Percentiles rank a stretch among this genome's conserved stretches.
Evolutionary conservation across 2,329 filamentous ascomycete genomes (phyloP).

Genomic region (Aureobasidium melanogenum): DNA sequence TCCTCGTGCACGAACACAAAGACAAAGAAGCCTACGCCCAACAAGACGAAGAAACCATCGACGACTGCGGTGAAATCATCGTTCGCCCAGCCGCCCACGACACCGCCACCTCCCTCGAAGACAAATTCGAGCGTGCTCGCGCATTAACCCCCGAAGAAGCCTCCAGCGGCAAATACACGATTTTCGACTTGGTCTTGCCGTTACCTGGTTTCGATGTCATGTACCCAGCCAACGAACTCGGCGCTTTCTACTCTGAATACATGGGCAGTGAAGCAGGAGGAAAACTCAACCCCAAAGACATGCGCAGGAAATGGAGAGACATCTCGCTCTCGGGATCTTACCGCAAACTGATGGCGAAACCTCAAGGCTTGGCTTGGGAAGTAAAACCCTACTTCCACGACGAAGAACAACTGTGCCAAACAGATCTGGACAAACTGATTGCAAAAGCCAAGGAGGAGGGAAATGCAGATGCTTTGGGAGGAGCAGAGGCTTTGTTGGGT

Average conservation of each 20-base stretch:
- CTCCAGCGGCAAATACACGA: conserved; percentile 62
- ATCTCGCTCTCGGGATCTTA: conserved; percentile 85
- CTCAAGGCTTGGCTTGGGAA: conserved; percentile 55
- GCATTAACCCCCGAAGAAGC: conserved; percentile 70
- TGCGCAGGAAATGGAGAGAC: conserved; percentile 79
- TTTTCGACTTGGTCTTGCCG: conserved; percentile 85
- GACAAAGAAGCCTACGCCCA: conserved; percentile 31
- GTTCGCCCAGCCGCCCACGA: conserved; percentile 52
- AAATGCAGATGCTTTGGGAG: conserved; percentile 15
- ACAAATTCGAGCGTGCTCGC: conserved; percentile 60
- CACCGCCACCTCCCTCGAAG: conserved; percentile 43
- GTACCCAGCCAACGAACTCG: conserved; percentile 77
- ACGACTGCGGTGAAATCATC: conserved; percentile 57
- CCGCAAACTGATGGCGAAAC: conserved; percentile 69
- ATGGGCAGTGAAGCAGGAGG: conserved; percentile 77
- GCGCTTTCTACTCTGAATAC: conserved; percentile 74
- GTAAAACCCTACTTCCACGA: conserved; percentile 61
- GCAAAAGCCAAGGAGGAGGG: conserved; percentile 22
- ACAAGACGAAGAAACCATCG: conserved; percentile 33
- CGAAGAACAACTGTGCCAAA: conserved; percentile 78
- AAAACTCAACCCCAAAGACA: conserved; percentile 68
- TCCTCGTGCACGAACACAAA: conserved; percentile 55
- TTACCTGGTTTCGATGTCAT: conserved; percentile 84
- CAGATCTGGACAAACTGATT: conserved; percentile 64
- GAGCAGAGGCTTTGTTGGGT: conserved; percentile 16